Base-by-base conservation (phyloP, 164 flowering plant species). In the Stephania japonica region DNA sequence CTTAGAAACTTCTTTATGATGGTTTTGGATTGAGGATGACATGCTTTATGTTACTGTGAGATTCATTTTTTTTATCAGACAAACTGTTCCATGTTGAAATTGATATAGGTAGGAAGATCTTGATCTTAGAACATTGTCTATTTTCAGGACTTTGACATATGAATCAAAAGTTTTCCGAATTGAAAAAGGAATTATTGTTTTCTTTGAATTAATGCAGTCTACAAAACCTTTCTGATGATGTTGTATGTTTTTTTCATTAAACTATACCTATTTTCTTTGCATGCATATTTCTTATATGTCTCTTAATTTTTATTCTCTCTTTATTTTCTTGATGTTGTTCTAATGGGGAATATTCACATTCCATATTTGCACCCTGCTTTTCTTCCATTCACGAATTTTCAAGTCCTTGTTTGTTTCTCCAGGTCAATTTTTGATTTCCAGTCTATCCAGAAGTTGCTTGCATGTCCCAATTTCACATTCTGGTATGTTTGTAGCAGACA, bases 361-460 rank as follows among this genome's bases (percentile, higher is more conserved):
- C 69, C 44, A 67, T 42, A 67, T 9, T 9, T 42, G 72, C 19
- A 2, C n/a, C 47, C 4, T 27, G 0, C 49, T 66, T 50, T 71
- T 59, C 41, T 69, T 70, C 68, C 11, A 13, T 69, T 68, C 16
- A 65, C 53, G 44, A 26, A 7, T 70, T 79, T 23, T 27, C 56
- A 12, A 32, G 5, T 44, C 23, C 64, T 72, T 65, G 26, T 72
- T 76, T 19, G 70, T 75, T 78, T 26, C 27, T 32, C 10, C 87
- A 95, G 99, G 91, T 85, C 92, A 63, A 93, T 95, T 26, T 95
- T 95, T 84, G 97, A 95, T 82, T 93, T 95, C 72, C 82, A 85
- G 74, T 81, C 89, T 61, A 91, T 95, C 78, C 84, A 80, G 73
- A 93, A 90, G 89, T 84, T 95, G 82, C 85, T 95, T 72, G 78